Base-by-base conservation (phyloP, 2,329 filamentous ascomycete genomes). In the Phaeophleospora eucalypticola region DNA sequence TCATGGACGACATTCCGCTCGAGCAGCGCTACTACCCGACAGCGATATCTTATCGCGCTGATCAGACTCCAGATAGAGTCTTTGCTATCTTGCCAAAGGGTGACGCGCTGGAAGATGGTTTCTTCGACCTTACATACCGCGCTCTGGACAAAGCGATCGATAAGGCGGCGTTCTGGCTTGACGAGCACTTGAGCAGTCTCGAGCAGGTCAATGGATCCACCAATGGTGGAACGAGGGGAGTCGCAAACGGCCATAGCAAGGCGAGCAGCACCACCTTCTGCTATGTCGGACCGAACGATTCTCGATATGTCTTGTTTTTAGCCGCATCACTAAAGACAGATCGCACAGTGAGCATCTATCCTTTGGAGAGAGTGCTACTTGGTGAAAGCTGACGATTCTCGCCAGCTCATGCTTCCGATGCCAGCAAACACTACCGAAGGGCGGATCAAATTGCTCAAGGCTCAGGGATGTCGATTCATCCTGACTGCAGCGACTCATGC, bases 271-370 rank as follows among this genome's bases (percentile, higher is more conserved):
- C 10, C 9, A 41, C 48, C 4, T 21, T 54, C n/a, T 39, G 48
- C 7, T 57, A 57, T 27, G 35, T 52, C 18, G 52, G 49, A 4
- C 45, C 41, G 17, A 46, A 54, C 8, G 54, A 57, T 42, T 27
- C 48, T 10, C 40, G 52, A 20, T 54, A 51, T 33, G 15, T 43
- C 15, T 24, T 54, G 12, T 36, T 54, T 8, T 20, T 50, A 3
- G 24, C 43, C 14, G 54, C 49, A 4, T 29, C 39, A 6, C 27
- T 46, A 15, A 52, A 52, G 48, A 52, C 44, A 1, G 35, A 36
- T 16, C 36, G 44, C 14, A 41, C 33, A 19, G 43, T n/a, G n/a
- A n/a, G n/a, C n/a, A n/a, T n/a, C n/a, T 40, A 24, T 43, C 34
- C 20, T 35, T 19, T 9, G 8, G 34, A 9, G 16, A 21, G 8